A percentile compares a stretch with the other conserved stretches of the same genome.
These are phyloP conservation scores for Aspergillus sojae DNA, from an alignment of 2,329 filamentous ascomycete genomes.

Conservation along the genomic window DNA sequence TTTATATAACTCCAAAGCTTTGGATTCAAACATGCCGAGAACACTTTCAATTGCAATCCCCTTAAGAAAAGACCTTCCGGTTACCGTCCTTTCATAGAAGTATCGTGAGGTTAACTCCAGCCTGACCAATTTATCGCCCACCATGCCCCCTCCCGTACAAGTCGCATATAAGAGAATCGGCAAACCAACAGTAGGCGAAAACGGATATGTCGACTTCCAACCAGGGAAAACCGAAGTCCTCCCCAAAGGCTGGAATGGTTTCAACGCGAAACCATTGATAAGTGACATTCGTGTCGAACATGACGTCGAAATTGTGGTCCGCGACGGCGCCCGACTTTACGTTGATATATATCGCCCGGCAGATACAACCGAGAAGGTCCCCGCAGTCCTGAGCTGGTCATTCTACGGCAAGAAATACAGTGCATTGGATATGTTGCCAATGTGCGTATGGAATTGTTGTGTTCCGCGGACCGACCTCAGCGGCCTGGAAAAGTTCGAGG, in stretches of 20 bases:
- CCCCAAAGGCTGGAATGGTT: conserved; percentile 40
- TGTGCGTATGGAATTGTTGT: conserved; percentile 43
- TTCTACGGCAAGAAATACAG: conserved; percentile 52
- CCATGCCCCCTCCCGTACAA: conserved; percentile 37
- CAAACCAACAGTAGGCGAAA: conserved; percentile 39
- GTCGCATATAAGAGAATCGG: conserved; percentile 29
- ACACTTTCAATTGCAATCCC: background rate
- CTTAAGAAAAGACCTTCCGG: background rate
- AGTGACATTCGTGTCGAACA: conserved; percentile 49
- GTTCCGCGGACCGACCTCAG: conserved; percentile 31
- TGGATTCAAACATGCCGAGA: background rate
- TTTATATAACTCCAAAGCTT: background rate
- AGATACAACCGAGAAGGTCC: conserved; percentile 35
- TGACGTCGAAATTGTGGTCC: conserved; percentile 47
- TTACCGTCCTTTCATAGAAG: too few relatives aligned
- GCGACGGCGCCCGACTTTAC: conserved; percentile 48
- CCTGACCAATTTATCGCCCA: conserved; percentile 2
- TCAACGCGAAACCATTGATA: conserved; percentile 37
- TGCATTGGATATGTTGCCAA: conserved; percentile 42
- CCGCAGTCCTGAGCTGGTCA: conserved; percentile 49
- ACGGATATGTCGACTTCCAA: conserved; percentile 45
- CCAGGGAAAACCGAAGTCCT: conserved; percentile 45
- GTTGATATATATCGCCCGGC: conserved; percentile 50
- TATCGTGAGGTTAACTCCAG: background rate
- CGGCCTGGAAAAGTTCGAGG: conserved; percentile 48